Percentiles rank a stretch among this genome's conserved stretches.
phyloP scores from a whole-genome alignment of 1,139 yeast genomes.

The Geotrichum europaeum region DNA sequence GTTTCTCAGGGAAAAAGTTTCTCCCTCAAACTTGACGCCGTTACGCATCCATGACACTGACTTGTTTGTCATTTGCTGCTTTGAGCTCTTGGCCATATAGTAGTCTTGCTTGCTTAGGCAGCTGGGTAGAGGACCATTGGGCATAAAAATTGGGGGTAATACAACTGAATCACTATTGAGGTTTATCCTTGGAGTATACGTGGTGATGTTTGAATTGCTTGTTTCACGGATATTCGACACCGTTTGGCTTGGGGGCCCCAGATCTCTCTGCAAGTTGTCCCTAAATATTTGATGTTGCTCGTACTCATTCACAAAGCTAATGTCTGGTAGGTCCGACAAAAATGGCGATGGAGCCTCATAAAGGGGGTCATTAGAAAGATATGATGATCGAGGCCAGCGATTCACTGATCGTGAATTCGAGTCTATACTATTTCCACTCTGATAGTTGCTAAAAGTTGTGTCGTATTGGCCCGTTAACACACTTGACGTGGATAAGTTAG shows the following conservation, averaged over 20 bases:
- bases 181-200: background rate
- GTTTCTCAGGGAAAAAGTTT: background rate
- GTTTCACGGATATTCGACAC: background rate
- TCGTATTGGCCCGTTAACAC: background rate
- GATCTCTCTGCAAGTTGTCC: background rate
- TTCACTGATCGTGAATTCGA: background rate
- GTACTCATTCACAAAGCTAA: background rate
- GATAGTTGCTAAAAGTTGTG: background rate
- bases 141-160: background rate
- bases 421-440: background rate
- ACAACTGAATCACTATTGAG: background rate
- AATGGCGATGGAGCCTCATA: background rate
- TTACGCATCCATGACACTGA: slow-evolving; percentile 1
- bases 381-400: background rate
- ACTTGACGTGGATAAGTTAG: background rate
- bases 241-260: background rate
- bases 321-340: background rate
- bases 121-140: background rate
- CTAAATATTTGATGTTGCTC: background rate
- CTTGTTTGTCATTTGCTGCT: background rate
- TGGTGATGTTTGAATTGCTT: background rate
- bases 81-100: background rate
- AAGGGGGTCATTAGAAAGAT: background rate
- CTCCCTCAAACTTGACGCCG: slow-evolving; percentile 1
- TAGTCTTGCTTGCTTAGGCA: background rate